phyloP scores from a whole-genome alignment of 169 alveolate genomes.

The Cryptosporidium meleagridis region DNA sequence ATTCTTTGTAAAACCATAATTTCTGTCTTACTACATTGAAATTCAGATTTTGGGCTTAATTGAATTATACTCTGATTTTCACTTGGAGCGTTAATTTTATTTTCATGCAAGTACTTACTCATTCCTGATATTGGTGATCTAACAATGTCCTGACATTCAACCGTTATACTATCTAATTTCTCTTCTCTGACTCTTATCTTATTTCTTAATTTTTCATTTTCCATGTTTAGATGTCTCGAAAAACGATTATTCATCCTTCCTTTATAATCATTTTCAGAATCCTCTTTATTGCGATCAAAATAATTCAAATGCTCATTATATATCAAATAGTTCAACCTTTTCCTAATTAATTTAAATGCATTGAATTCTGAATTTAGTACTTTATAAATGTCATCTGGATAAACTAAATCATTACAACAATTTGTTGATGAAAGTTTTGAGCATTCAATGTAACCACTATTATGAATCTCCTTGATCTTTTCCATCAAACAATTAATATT shows the following conservation, averaged over 20 bases:
- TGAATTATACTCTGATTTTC: neutral
- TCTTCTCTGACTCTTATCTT: neutral
- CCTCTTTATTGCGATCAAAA: neutral
- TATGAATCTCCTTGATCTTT: conserved; percentile 5
- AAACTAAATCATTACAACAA: neutral
- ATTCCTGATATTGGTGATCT: conserved; percentile 61
- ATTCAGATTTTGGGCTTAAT: conserved; percentile 5
- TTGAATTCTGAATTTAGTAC: conserved; percentile 17
- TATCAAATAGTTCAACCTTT: neutral
- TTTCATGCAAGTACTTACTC: conserved; percentile 26
- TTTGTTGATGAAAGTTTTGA: neutral
- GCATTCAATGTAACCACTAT: conserved; percentile 5
- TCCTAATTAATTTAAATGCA: neutral
- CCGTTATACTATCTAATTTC: neutral
- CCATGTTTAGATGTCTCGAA: neutral
- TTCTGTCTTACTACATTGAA: conserved; percentile 24
- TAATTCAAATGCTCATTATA: neutral
- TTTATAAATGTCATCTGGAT: neutral
- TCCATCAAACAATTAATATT: neutral
- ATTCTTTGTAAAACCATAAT: conserved; percentile 14
- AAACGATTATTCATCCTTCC: no score
- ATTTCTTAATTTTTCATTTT: neutral
- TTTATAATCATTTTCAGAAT: neutral
- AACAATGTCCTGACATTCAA: conserved; percentile 3
- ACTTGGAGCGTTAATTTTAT: neutral